Evolutionary conservation across 176 grass and related monocot genomes (phyloP).

Genomic region (Phoenix roebelenii): DNA sequence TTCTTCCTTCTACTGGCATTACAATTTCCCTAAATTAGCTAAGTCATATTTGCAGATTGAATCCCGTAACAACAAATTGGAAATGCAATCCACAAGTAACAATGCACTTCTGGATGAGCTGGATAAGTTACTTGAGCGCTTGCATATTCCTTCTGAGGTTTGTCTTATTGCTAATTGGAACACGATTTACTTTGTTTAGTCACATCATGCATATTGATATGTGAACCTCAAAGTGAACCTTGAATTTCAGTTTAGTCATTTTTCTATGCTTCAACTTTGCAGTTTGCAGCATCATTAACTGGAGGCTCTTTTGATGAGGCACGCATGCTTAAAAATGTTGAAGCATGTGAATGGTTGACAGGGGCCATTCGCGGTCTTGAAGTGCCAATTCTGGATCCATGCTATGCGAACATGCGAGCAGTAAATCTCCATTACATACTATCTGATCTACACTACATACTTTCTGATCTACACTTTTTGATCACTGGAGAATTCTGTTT

Average conservation of each 20-base stretch:
- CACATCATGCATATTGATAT: too few species aligned
- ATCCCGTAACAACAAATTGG: slow-evolving; percentile 87
- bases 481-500: too few species aligned
- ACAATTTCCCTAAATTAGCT: not conserved
- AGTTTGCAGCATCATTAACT: slow-evolving; percentile 66
- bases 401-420: slow-evolving; percentile 74
- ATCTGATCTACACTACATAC: not conserved
- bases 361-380: slow-evolving; percentile 63
- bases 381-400: slow-evolving; percentile 82
- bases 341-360: slow-evolving; percentile 99
- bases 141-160: slow-evolving; percentile 88
- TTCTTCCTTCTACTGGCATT: too few species aligned
- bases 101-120: slow-evolving; percentile 78
- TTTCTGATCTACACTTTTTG: too few species aligned
- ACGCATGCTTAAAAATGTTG: slow-evolving; percentile 94
- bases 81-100: slow-evolving; percentile 87
- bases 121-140: slow-evolving; percentile 66
- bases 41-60: slow-evolving; percentile 63
- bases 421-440: slow-evolving; percentile 36
- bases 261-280: slow-evolving; percentile 22
- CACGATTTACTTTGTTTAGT: not conserved
- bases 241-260: slow-evolving; percentile 14
- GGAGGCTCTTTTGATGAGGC: slow-evolving; percentile 92
- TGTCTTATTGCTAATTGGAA: not conserved
- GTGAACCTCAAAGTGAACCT: too few species aligned